A percentile compares a stretch with the other conserved stretches of the same genome.
Evolutionary conservation across 192 early-diverging fungal species (phyloP).

Genomic region (Podila clonocystis): DNA sequence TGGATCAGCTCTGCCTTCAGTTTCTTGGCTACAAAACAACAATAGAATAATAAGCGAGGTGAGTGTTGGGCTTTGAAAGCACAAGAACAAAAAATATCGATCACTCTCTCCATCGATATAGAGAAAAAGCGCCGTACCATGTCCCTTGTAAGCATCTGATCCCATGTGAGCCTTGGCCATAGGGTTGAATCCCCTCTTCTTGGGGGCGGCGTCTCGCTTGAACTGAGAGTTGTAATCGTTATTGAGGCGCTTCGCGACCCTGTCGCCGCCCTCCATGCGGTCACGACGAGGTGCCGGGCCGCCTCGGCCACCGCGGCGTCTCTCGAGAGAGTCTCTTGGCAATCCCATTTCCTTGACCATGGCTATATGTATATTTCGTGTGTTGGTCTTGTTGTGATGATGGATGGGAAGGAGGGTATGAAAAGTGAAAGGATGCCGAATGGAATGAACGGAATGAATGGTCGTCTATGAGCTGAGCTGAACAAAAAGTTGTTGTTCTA

Average conservation of each 20-base stretch:
- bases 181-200: slow-evolving; percentile 46
- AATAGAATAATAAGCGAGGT: neutral
- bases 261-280: slow-evolving; percentile 22
- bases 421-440: no score
- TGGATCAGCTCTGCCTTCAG: slow-evolving; percentile 46
- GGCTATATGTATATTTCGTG: neutral
- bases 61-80: no score
- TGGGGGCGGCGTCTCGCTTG: slow-evolving; percentile 15
- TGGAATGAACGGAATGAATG: neutral
- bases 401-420: neutral
- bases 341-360: slow-evolving; percentile 45
- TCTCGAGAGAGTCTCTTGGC: slow-evolving; percentile 46
- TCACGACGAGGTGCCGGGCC: slow-evolving; percentile 46
- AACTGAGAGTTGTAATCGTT: slow-evolving; percentile 44
- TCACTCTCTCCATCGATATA: neutral
- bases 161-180: slow-evolving; percentile 52
- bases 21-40: slow-evolving; percentile 31
- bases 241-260: slow-evolving; percentile 27
- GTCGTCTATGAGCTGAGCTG: neutral
- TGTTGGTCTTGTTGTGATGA: neutral
- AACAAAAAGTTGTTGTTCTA: neutral
- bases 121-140: slow-evolving; percentile 10
- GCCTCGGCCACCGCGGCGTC: slow-evolving; percentile 42
- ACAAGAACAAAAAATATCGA: slow-evolving; percentile 1
- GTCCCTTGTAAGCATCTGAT: slow-evolving; percentile 47